Evolutionary conservation across 768 basidiomycete species (phyloP).

Genomic region (Boletus rubroflammeus): DNA sequence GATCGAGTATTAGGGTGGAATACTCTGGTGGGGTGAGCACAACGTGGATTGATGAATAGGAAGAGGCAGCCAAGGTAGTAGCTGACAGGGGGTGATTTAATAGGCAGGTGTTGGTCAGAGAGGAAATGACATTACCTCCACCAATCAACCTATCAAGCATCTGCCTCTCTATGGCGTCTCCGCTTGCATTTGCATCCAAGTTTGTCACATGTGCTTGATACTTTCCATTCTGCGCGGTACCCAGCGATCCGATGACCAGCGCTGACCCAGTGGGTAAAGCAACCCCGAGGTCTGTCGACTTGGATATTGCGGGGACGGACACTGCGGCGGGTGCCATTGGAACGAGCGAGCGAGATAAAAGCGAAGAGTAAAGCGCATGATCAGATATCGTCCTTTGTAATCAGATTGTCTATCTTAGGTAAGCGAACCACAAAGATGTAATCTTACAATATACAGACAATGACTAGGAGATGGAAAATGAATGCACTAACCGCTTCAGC

Average conservation of each 20-base stretch:
- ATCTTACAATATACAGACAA: slow-evolving; percentile 5
- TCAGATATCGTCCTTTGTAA: slow-evolving; percentile 14
- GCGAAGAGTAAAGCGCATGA: background rate
- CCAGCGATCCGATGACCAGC: slow-evolving; percentile 74
- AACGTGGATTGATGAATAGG: slow-evolving; percentile 65
- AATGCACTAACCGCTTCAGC: background rate
- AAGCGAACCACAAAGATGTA: slow-evolving; percentile 1
- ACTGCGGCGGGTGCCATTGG: slow-evolving; percentile 50
- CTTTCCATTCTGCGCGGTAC: slow-evolving; percentile 73
- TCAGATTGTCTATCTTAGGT: slow-evolving; percentile 22
- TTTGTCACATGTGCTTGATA: slow-evolving; percentile 68
- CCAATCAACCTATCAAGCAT: slow-evolving; percentile 81
- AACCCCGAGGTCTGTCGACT: slow-evolving; percentile 24
- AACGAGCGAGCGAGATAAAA: background rate
- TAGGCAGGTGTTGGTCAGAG: background rate
- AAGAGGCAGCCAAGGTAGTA: slow-evolving; percentile 47
- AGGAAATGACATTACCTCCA: slow-evolving; percentile 48
- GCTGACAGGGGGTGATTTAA: slow-evolving; percentile 39
- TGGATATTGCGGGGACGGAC: slow-evolving; percentile 13
- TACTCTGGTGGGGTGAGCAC: slow-evolving; percentile 66
- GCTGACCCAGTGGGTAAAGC: slow-evolving; percentile 41
- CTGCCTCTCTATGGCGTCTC: slow-evolving; percentile 63
- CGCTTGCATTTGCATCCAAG: slow-evolving; percentile 42
- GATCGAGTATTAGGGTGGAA: slow-evolving; percentile 46
- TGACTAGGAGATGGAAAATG: background rate